Conservation (phyloP, 495 filamentous ascomycete genomes). For the Niebla homalea region DNA sequence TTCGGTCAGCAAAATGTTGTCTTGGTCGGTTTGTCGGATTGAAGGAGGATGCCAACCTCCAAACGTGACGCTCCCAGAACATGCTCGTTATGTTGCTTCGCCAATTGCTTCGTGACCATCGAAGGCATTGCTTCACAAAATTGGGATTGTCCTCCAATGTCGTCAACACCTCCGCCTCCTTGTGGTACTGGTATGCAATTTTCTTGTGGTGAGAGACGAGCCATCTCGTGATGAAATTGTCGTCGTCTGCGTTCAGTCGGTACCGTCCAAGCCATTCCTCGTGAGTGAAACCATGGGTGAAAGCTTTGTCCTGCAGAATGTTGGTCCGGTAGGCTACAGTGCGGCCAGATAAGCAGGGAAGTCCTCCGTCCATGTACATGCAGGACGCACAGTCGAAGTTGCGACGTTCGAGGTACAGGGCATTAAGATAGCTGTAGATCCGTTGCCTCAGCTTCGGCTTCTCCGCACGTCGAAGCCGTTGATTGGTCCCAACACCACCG, state of each 20-base stretch:
- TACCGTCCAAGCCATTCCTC: slow-evolving; percentile 52
- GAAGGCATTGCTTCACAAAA: slow-evolving; percentile 64
- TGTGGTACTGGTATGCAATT: slow-evolving; percentile 64
- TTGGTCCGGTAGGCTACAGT: slow-evolving; percentile 71
- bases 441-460: slow-evolving; percentile 41
- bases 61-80: slow-evolving; percentile 53
- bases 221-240: slow-evolving; percentile 76
- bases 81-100: slow-evolving; percentile 69
- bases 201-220: slow-evolving; percentile 63
- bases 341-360: slow-evolving; percentile 77
- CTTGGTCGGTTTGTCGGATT: too few relatives aligned
- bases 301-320: slow-evolving; percentile 65
- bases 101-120: slow-evolving; percentile 76
- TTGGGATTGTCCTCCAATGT: slow-evolving; percentile 60
- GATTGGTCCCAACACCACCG: slow-evolving; percentile 73
- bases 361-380: slow-evolving; percentile 70
- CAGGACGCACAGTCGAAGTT: slow-evolving; percentile 87
- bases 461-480: slow-evolving; percentile 55
- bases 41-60: slow-evolving; percentile 37
- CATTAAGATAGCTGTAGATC: slow-evolving; percentile 66
- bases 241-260: slow-evolving; percentile 69
- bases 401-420: slow-evolving; percentile 67
- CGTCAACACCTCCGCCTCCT: slow-evolving; percentile 60
- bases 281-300: slow-evolving; percentile 57
- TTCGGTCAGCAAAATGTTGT: slow-evolving; percentile 19